These are phyloP conservation scores for Metschnikowia proteae DNA, from an alignment of 805 yeast genomes.

Conservation along the genomic window DNA sequence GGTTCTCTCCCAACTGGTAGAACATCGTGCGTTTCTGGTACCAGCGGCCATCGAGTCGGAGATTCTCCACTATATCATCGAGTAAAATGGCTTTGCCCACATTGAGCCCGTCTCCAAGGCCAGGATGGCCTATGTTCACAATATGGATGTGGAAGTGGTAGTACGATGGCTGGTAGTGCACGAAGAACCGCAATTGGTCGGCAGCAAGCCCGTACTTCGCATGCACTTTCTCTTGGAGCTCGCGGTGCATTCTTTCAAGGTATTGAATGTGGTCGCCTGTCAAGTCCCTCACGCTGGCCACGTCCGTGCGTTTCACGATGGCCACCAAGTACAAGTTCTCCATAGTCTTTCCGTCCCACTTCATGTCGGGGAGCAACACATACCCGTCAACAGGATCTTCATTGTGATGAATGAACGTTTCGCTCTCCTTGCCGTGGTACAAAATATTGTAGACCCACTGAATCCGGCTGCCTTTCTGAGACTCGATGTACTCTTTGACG, in stretches of 20 bases:
- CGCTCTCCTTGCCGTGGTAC: conserved; percentile 78
- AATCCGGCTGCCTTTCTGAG: conserved; percentile 72
- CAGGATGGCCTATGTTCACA: conserved; percentile 67
- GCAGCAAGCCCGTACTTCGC: conserved; percentile 37
- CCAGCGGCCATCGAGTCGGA: conserved; percentile 56
- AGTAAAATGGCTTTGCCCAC: conserved; percentile 79
- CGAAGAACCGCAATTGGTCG: conserved; percentile 67
- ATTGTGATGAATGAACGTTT: conserved; percentile 68
- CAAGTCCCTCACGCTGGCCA: conserved; percentile 74
- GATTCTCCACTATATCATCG: conserved; percentile 75
- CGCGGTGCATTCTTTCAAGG: conserved; percentile 45
- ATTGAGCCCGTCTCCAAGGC: conserved; percentile 62
- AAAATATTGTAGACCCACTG: conserved; percentile 90
- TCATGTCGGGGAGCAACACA: conserved; percentile 88
- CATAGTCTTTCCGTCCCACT: conserved; percentile 80
- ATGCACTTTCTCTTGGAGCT: conserved; percentile 45
- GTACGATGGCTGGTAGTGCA: conserved; percentile 95
- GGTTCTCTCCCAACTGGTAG: conserved; percentile 72
- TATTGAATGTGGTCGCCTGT: conserved; percentile 54
- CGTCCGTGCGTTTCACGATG: conserved; percentile 64
- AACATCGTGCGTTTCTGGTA: conserved; percentile 55
- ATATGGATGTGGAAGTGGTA: conserved; percentile 94
- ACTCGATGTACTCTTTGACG: conserved; percentile 72
- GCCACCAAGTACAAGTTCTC: conserved; percentile 75
- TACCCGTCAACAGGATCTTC: conserved; percentile 54